Percentiles rank a stretch among this genome's conserved stretches.
Conservation (phyloP, 2,329 filamentous ascomycete genomes). For the Epichloe glyceriae region DNA sequence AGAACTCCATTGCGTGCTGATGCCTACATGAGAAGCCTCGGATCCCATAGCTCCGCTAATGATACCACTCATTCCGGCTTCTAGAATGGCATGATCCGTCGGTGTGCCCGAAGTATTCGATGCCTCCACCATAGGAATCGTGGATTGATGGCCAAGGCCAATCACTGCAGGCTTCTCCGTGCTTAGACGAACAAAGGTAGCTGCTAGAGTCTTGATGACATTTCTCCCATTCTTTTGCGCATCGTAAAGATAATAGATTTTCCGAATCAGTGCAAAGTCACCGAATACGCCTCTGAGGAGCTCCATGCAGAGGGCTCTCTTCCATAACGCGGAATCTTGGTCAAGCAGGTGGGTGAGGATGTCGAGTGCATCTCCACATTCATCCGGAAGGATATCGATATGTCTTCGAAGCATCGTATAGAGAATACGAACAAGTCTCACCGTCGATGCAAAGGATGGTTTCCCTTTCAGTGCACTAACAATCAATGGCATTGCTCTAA, state of each 20-base stretch:
- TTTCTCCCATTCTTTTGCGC: slow-evolving; percentile 56
- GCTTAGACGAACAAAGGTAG: slow-evolving; percentile 81
- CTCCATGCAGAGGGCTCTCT: slow-evolving; percentile 80
- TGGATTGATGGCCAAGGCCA: slow-evolving; percentile 79
- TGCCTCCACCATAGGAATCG: slow-evolving; percentile 52
- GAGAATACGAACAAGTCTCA: slow-evolving; percentile 70
- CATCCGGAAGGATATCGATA: slow-evolving; percentile 57
- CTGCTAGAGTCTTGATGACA: slow-evolving; percentile 70
- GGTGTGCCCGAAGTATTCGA: slow-evolving; percentile 43
- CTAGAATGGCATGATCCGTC: slow-evolving; percentile 75
- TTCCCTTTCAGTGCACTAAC: slow-evolving; percentile 66
- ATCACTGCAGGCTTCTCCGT: slow-evolving; percentile 85
- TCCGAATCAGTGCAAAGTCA: slow-evolving; percentile 63
- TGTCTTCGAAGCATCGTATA: slow-evolving; percentile 72
- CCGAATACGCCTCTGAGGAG: slow-evolving; percentile 76
- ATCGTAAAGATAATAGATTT: slow-evolving; percentile 74
- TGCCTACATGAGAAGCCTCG: slow-evolving; percentile 57
- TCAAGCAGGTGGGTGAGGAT: slow-evolving; percentile 79
- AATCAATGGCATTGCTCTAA: slow-evolving; percentile 70
- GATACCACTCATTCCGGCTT: slow-evolving; percentile 78
- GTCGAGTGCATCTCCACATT: slow-evolving; percentile 73
- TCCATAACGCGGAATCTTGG: slow-evolving; percentile 75
- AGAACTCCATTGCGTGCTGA: slow-evolving; percentile 85
- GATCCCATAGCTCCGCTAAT: slow-evolving; percentile 61
- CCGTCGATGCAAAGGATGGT: slow-evolving; percentile 66